Base-by-base conservation (phyloP, 257 asterid genomes). In the Gentiana straminea region DNA sequence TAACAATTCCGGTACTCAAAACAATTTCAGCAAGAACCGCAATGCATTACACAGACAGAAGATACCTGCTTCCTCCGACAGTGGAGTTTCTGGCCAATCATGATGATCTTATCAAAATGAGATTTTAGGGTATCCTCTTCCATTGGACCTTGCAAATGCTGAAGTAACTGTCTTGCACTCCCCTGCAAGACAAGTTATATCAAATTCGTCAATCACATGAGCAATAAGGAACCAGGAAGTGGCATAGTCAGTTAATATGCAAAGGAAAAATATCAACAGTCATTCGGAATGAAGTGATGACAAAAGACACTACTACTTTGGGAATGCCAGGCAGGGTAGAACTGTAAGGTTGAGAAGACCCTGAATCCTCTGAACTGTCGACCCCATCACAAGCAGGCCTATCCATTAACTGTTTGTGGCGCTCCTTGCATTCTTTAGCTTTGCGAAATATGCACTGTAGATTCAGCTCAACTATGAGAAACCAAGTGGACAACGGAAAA, bases 261-360 rank as follows among this genome's bases (percentile, higher is more conserved):
- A 57, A 24, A 44, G 50, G 33, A 32, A 41, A 44, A 4, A 32
- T 13, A 41, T 44, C 6, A 0, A 57, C 45, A 57, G 8, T 44
- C 4, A 24, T 24, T 41, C 53, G 46, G 39, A 54, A 52, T 58
- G 52, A 64, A 59, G 35, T 37, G 36, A 55, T 53, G 54, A 52
- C 60, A 51, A 32, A 24, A 58, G 33, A 57, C 47, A 46, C 32
- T 66, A 24, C 62, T 72, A 82, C 99, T 84, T 86, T 93, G 51
- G 99, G 99, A 69, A 93, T 93, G 66, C 99, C 99, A 64, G 96
- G 97, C 69, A 93, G 77, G 7, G 92, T 82, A 63, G 96, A 86
- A 66, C 84, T 86, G 73, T 93, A 89, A 67, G 90, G 94, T 65
- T 84, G 92, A n/a, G 95, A 86, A 65, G 94, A 86, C 68, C 97